A percentile compares a stretch with the other conserved stretches of the same genome.
These are phyloP conservation scores for Geosiphon pyriformis DNA, from an alignment of 192 early-diverging fungal species.

Conservation along the genomic window DNA sequence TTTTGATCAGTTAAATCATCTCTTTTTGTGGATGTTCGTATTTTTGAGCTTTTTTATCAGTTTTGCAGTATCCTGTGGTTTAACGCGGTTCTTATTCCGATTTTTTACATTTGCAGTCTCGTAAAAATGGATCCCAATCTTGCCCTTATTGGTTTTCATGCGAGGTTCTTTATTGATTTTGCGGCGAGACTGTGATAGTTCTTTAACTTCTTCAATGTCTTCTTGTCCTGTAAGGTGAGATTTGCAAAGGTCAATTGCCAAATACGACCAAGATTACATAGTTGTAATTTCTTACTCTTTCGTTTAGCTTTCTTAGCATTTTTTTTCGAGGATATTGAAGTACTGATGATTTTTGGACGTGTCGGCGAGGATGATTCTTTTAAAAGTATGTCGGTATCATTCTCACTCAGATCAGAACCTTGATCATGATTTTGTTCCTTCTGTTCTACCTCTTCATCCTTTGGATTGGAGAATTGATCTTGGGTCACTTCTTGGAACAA, in stretches of 20 bases:
- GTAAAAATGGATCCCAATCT: slow-evolving; percentile 89
- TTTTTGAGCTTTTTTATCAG: slow-evolving; percentile 41
- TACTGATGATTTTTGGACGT: neutral
- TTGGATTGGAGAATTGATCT: slow-evolving; percentile 22
- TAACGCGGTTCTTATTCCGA: slow-evolving; percentile 75
- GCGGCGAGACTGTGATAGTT: slow-evolving; percentile 33
- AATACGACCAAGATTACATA: neutral
- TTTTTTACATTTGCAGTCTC: slow-evolving; percentile 95
- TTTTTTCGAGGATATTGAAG: neutral
- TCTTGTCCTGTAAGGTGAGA: slow-evolving; percentile 28
- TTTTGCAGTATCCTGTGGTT: slow-evolving; percentile 60
- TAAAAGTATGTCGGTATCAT: neutral
- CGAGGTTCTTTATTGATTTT: slow-evolving; percentile 57
- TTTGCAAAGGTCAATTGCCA: slow-evolving; percentile 19
- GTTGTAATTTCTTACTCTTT: slow-evolving; percentile 1
- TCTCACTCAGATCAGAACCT: neutral
- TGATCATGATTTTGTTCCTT: slow-evolving; percentile 16
- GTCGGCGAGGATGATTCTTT: neutral
- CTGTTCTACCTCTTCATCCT: slow-evolving; percentile 27
- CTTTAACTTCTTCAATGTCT: slow-evolving; percentile 16
- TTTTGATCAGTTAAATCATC: too few species aligned
- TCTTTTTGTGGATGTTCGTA: slow-evolving; percentile 36
- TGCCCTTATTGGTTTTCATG: slow-evolving; percentile 90
- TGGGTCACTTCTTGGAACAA: slow-evolving; percentile 24
- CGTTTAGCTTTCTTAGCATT: slow-evolving; percentile 15